These are phyloP conservation scores for Coemansia sp. DNA, from an alignment of 192 early-diverging fungal genomes.

Conservation along the genomic window DNA sequence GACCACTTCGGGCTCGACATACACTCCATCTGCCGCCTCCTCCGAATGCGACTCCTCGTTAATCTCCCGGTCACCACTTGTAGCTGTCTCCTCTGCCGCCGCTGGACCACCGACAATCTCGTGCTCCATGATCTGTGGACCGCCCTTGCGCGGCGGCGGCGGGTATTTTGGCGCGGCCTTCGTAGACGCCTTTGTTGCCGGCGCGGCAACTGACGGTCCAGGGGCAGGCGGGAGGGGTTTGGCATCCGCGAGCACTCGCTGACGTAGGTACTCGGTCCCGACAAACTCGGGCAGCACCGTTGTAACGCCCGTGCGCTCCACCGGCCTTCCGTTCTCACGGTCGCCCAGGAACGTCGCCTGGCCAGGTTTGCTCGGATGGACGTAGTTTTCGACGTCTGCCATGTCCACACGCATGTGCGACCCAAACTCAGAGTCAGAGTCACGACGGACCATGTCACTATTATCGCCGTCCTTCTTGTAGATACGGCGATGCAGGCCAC, in stretches of 20 bases:
- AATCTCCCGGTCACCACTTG: no score
- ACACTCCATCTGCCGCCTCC: constrained; percentile 4
- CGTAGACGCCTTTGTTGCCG: not conserved
- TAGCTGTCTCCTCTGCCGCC: no score
- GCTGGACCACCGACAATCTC: constrained; percentile 34
- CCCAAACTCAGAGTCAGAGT: constrained; percentile 42
- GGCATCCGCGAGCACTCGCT: constrained; percentile 1
- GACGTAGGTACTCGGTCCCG: constrained; percentile 38
- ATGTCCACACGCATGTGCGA: constrained; percentile 32
- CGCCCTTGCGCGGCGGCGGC: constrained; percentile 19
- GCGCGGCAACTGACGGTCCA: no score
- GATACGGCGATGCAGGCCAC: constrained; percentile 18
- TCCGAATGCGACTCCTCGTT: no score
- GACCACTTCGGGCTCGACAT: constrained; percentile 23
- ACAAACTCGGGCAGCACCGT: constrained; percentile 31
- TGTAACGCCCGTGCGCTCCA: not conserved
- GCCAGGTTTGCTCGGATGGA: constrained; percentile 13
- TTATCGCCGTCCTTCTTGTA: constrained; percentile 15
- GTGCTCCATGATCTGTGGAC: constrained; percentile 40
- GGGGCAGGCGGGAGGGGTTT: not conserved
- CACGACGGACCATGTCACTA: constrained; percentile 26
- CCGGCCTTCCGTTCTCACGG: constrained; percentile 32
- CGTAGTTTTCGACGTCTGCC: constrained; percentile 46
- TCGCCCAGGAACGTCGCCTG: constrained; percentile 31
- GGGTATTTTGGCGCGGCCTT: not conserved